Base-by-base conservation (phyloP, 148 eudicot species). In the Salicornia ramosissima region DNA sequence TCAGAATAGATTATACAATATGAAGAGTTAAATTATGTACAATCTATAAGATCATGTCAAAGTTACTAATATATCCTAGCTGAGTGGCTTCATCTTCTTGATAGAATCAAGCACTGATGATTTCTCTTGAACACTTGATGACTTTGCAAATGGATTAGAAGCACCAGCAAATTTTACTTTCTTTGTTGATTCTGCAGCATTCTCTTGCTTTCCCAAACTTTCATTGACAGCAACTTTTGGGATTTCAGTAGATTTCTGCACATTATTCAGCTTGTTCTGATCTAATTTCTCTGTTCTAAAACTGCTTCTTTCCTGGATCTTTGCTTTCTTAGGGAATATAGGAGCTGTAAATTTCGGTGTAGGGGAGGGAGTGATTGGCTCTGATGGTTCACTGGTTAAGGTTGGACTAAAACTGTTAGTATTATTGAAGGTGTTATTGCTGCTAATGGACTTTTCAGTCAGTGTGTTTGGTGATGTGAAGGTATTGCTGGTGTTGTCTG, bases 81-180 rank as follows among this genome's bases (percentile, higher is more conserved):
- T 66, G 67, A 72, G 52, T 78, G 73, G 71, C 84, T 80, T 86
- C 81, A 81, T 74, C 84, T 85, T 91, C 83, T 89, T 89, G 63
- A 95, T 75, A 21, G 97, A 89, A 75, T 94, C 90, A 63, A 91
- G 75, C 60, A 91, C 58, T 2, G 97, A 91, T 15, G 93, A 55
- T 71, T 75, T 81, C 25, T 83, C 96, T 46, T 79, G 81, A 31
- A 71, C 69, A 69, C 24, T 82, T 28, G 97, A 78, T 58, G 90
- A 70, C 81, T 90, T 94, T 5, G 93, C 97, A 81, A 94, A 94
- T 52, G 97, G 96, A 70, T 88, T 94, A 19, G 91, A 76, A 42
- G 90, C 79, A n/a, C 85, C 75, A 24, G 66, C 59, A 28, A 7
- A 12, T 43, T 69, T 80, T 54, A 50, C 81, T 36, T 68, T 63